phyloP scores from a whole-genome alignment of 192 early-diverging fungal species.

The Radiomyces spectabilis region DNA sequence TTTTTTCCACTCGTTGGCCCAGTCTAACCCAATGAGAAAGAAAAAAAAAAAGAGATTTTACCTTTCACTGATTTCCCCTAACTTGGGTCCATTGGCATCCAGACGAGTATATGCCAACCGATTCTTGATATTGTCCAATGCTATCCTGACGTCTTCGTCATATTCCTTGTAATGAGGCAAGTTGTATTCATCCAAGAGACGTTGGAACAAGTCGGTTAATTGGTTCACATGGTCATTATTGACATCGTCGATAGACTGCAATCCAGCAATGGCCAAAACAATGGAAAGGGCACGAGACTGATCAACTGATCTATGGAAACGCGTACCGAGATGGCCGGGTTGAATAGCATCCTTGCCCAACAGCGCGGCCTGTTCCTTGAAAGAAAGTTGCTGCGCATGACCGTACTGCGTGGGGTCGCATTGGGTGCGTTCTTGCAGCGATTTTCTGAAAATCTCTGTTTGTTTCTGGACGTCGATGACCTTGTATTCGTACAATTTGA shows the following conservation, averaged over 20 bases:
- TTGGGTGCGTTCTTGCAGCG: constrained; percentile 19
- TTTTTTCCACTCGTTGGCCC: too few species aligned
- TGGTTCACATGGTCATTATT: constrained; percentile 15
- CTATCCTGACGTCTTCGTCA: constrained; percentile 67
- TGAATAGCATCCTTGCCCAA: constrained; percentile 35
- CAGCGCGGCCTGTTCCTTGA: constrained; percentile 34
- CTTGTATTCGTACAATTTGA: constrained; percentile 88
- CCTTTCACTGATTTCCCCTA: constrained; percentile 65
- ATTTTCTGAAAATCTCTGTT: constrained; percentile 31
- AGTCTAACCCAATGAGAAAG: neutral
- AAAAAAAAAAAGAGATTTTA: constrained; percentile 22
- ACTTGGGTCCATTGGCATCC: constrained; percentile 80
- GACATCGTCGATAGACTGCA: neutral
- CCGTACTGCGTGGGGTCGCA: constrained; percentile 13
- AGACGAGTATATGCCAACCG: constrained; percentile 80
- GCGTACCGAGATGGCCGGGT: constrained; percentile 31
- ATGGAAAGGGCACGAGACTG: constrained; percentile 37
- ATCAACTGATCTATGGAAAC: constrained; percentile 54
- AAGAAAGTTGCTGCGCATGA: constrained; percentile 23
- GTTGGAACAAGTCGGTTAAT: constrained; percentile 41
- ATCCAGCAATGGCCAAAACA: constrained; percentile 21
- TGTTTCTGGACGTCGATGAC: constrained; percentile 58
- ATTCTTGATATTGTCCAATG: constrained; percentile 67
- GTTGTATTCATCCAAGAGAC: constrained; percentile 83
- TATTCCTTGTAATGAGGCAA: constrained; percentile 77